Base-by-base conservation (phyloP, 805 yeast genomes). In the Nakazawaea ambrosiae region DNA sequence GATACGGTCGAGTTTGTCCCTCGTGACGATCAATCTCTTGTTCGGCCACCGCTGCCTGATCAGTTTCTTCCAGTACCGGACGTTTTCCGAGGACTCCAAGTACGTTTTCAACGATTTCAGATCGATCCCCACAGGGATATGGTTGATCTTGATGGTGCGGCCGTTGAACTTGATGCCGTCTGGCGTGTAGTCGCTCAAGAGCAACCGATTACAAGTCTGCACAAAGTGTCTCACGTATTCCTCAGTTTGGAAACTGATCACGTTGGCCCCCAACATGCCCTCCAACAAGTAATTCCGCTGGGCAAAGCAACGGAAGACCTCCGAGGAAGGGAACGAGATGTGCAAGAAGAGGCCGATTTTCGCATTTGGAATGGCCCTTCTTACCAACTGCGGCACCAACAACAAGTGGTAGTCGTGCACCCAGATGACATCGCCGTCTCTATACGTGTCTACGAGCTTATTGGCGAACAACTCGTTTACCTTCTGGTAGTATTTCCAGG, bases 211-310 rank as follows among this genome's bases (percentile, higher is more conserved):
- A 49, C 95, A 78, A 3, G 97, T 87, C 61, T 90, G 97, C 39
- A 84, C 63, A 58, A 92, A 92, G 59, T 92, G 98, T 51, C 95
- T 77, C 19, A 88, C 94, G 49, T 89, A 90, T 57, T 92, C 98
- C 20, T 79, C 79, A 9, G 90, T 89, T 57, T 92, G 98, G 64
- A 92, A 89, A 2, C 89, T 78, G 32, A 92, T 73, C 41, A 82
- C 75, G 53, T 86, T 87, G 2, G 97, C 88, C 10, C 96, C 97
- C 22, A 92, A 63, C 61, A 90, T 68, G 16, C 98, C 98, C 43
- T 73, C 68, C 12, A 92, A 63, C 11, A 92, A 67, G 10, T 72
- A 73, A 34, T 75, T 78, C 49, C 98, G 71, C 50, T 87, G 92
- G 1, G 97, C 96, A 44, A 90, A 72, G 50, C 97, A 89, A 46